Evolutionary conservation across 345 rosid genomes (phyloP).

Genomic region (Melaleuca quinquenervia): DNA sequence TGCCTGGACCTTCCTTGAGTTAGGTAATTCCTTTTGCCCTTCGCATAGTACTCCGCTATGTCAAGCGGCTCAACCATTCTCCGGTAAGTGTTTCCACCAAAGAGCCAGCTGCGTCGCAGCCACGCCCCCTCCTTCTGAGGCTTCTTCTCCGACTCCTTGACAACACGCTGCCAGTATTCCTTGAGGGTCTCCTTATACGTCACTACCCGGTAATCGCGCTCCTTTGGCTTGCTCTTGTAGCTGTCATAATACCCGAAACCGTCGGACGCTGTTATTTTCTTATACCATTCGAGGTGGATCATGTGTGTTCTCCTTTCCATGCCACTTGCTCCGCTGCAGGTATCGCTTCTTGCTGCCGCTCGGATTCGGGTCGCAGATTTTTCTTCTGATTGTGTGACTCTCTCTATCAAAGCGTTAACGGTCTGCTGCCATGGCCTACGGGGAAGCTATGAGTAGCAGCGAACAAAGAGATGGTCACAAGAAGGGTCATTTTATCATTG

Average conservation of each 20-base stretch:
- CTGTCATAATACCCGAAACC: conserved; percentile 49
- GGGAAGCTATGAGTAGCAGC: not conserved
- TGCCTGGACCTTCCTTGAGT: conserved; percentile 32
- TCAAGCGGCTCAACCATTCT: conserved; percentile 77
- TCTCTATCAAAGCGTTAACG: not conserved
- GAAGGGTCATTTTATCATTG: not conserved
- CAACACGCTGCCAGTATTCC: conserved; percentile 34
- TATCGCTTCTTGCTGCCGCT: not conserved
- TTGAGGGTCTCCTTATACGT: conserved; percentile 18
- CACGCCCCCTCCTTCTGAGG: conserved; percentile 32
- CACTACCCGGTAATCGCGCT: not conserved
- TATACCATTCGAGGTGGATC: conserved; percentile 52
- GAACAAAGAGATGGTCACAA: not conserved
- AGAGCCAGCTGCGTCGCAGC: conserved; percentile 25
- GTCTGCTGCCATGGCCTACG: not conserved
- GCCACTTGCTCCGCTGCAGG: conserved; percentile 17
- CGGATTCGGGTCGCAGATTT: not conserved
- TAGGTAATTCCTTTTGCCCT: conserved; percentile 18
- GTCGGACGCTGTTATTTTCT: conserved; percentile 8
- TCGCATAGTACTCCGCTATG: conserved; percentile 45
- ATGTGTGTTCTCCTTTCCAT: conserved; percentile 18
- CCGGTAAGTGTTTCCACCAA: conserved; percentile 37
- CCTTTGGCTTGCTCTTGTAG: conserved; percentile 9
- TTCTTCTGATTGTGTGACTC: not conserved
- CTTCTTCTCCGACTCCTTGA: conserved; percentile 38